Percentiles rank a stretch among this genome's conserved stretches.
phyloP scores from a whole-genome alignment of 495 filamentous ascomycete species.

The Clohesyomyces aquaticus region DNA sequence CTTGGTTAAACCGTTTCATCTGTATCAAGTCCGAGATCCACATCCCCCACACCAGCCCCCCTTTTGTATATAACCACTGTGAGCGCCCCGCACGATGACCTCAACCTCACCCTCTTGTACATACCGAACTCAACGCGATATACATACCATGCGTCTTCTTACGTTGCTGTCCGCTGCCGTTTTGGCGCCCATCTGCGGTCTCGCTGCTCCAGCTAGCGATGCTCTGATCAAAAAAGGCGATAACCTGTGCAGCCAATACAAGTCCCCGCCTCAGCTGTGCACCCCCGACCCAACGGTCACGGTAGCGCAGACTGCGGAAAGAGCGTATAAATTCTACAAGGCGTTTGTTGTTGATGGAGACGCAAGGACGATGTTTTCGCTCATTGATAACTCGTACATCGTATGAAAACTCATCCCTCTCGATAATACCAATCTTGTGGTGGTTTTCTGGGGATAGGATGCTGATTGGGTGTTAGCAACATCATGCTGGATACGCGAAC shows the following conservation, averaged over 20 bases:
- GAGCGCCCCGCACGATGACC: neutral
- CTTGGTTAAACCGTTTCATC: neutral
- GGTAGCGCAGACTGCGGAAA: conserved; percentile 18
- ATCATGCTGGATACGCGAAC: conserved; percentile 20
- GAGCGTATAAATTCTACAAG: conserved; percentile 32
- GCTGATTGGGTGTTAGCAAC: conserved; percentile 22
- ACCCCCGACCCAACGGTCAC: conserved; percentile 18
- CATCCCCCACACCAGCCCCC: neutral
- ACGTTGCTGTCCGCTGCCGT: conserved; percentile 1
- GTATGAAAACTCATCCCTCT: too few species aligned
- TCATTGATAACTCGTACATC: conserved; percentile 25
- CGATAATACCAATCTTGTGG: too few species aligned
- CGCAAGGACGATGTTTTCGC: conserved; percentile 30
- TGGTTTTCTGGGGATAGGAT: too few species aligned
- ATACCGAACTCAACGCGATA: too few species aligned
- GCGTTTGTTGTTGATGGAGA: conserved; percentile 30
- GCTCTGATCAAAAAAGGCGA: conserved; percentile 3
- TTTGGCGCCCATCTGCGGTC: conserved; percentile 16
- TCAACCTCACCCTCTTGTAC: neutral
- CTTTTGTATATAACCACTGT: neutral
- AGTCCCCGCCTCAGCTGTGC: conserved; percentile 28
- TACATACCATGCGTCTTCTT: conserved; percentile 2
- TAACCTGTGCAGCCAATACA: conserved; percentile 29
- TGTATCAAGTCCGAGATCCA: neutral
- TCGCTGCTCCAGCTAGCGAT: conserved; percentile 22